Percentiles rank a stretch among this genome's conserved stretches.
These are phyloP conservation scores for Aspergillus cejpii DNA, from an alignment of 2,329 filamentous ascomycete species.

Conservation along the genomic window DNA sequence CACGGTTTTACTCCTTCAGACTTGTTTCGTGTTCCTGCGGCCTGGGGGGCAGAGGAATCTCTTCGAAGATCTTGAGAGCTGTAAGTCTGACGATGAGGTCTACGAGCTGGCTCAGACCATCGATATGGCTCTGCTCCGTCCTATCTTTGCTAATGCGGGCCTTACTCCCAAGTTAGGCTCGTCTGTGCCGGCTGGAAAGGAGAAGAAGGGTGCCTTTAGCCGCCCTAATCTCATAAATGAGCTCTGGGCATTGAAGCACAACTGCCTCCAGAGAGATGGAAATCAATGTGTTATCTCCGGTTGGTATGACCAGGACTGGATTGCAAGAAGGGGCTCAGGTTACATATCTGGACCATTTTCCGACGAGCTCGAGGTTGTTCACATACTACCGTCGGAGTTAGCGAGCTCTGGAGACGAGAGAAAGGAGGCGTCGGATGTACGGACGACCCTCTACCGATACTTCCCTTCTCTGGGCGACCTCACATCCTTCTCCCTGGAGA, in stretches of 20 bases:
- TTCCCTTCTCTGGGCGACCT: slow-evolving; percentile 14
- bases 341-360: background rate
- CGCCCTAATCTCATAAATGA: too few relatives aligned
- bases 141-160: slow-evolving; percentile 16
- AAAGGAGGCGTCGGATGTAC: slow-evolving; percentile 11
- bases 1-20: slow-evolving; percentile 7
- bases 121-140: slow-evolving; percentile 13
- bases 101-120: slow-evolving; percentile 14
- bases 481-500: slow-evolving; percentile 11
- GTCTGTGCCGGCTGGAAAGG: slow-evolving; percentile 12
- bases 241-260: slow-evolving; percentile 3
- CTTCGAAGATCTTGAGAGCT: slow-evolving; percentile 11
- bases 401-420: slow-evolving; percentile 6
- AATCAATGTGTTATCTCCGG: slow-evolving; percentile 15
- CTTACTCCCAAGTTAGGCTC: slow-evolving; percentile 13
- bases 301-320: slow-evolving; percentile 4
- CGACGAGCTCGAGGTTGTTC: slow-evolving; percentile 12
- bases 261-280: slow-evolving; percentile 18
- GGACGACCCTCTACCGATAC: slow-evolving; percentile 16
- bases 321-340: background rate
- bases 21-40: slow-evolving; percentile 11
- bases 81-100: slow-evolving; percentile 12
- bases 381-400: slow-evolving; percentile 17
- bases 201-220: slow-evolving; percentile 10
- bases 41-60: slow-evolving; percentile 13